Conservation (phyloP, 192 early-diverging fungal genomes). For the Coemansia pectinata region DNA sequence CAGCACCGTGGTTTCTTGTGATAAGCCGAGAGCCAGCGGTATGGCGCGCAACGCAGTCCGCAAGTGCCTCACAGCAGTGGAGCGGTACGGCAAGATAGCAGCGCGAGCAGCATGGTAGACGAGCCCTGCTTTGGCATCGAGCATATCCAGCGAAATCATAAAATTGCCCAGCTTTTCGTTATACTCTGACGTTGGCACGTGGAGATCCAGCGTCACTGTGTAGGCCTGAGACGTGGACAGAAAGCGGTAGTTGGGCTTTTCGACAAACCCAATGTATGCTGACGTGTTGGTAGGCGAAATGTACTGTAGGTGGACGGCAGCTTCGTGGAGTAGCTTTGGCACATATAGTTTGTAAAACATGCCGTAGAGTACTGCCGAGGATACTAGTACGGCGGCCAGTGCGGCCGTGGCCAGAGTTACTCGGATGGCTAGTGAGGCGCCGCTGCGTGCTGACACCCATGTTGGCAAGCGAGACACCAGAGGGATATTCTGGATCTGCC, state of each 20-base stretch:
- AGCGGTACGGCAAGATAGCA: slow-evolving; percentile 48
- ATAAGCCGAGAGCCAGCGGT: slow-evolving; percentile 55
- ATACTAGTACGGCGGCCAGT: slow-evolving; percentile 11
- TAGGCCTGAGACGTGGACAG: slow-evolving; percentile 61
- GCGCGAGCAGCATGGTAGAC: slow-evolving; percentile 50
- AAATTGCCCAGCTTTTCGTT: slow-evolving; percentile 67
- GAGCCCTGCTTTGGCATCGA: slow-evolving; percentile 29
- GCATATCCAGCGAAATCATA: slow-evolving; percentile 65
- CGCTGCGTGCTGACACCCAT: slow-evolving; percentile 23
- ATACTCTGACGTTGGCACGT: slow-evolving; percentile 60
- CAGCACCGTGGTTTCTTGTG: slow-evolving; percentile 52
- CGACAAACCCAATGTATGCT: slow-evolving; percentile 30
- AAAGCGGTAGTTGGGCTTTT: slow-evolving; percentile 40
- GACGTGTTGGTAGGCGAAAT: slow-evolving; percentile 11
- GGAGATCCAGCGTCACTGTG: slow-evolving; percentile 58
- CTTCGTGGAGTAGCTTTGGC: slow-evolving; percentile 57
- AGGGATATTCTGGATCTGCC: neutral
- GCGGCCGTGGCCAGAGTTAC: slow-evolving; percentile 24
- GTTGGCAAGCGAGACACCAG: slow-evolving; percentile 10
- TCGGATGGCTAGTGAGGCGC: slow-evolving; percentile 25
- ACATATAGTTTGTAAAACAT: slow-evolving; percentile 66
- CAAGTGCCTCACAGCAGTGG: slow-evolving; percentile 13
- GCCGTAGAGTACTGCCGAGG: slow-evolving; percentile 51
- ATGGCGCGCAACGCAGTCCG: slow-evolving; percentile 26
- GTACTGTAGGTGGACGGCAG: slow-evolving; percentile 63